phyloP scores from a whole-genome alignment of 257 asterid species.

The Salvia splendens region DNA sequence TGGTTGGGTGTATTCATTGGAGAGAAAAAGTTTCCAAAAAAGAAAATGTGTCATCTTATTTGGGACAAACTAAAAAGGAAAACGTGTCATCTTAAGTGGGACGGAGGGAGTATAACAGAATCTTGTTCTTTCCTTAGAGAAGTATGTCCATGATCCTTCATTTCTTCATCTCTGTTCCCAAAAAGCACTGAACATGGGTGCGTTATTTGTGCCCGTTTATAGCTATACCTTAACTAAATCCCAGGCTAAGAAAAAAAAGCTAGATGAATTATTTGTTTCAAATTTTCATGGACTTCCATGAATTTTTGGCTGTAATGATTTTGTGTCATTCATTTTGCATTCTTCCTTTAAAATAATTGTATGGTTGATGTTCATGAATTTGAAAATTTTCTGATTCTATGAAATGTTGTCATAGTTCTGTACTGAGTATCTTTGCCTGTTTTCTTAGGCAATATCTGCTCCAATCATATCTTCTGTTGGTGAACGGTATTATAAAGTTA shows the following conservation, averaged over 20 bases:
- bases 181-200: background rate
- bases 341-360: conserved; percentile 6
- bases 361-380: conserved; percentile 1
- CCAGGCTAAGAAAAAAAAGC: background rate
- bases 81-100: too few species aligned
- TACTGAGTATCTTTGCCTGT: conserved; percentile 7
- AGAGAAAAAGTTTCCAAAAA: too few species aligned
- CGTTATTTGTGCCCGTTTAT: background rate
- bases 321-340: background rate
- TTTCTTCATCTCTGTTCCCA: conserved; percentile 1
- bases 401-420: background rate
- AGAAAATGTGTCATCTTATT: too few species aligned
- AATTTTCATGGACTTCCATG: too few species aligned
- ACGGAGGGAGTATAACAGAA: too few species aligned
- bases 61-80: too few species aligned
- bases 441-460: conserved; percentile 76
- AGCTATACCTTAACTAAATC: background rate
- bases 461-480: conserved; percentile 95
- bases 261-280: background rate
- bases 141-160: background rate
- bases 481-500: conserved; percentile 95
- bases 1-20: too few species aligned
- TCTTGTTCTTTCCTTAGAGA: conserved; percentile 6
- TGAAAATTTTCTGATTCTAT: conserved; percentile 15
- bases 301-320: conserved; percentile 1